Base-by-base conservation (phyloP, 2,329 filamentous ascomycete species). In the Exophiala aquamarina region DNA sequence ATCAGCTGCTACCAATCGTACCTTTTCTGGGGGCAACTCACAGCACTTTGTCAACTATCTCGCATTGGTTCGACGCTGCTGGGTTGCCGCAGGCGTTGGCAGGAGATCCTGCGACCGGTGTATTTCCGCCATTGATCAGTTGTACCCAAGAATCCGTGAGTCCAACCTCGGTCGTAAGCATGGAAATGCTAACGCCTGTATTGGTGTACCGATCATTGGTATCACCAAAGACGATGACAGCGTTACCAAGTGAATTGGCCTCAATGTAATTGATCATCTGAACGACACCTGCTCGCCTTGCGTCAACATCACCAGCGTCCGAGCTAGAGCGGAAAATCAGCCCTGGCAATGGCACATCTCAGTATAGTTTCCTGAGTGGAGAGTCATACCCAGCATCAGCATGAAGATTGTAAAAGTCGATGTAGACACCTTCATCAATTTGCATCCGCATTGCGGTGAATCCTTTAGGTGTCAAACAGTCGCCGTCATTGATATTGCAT, bases 391-490 rank as follows among this genome's bases (percentile, higher is more conserved):
- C 82, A 14, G 83, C 84, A 61, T 87, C 83, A 1, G 82, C 69
- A 61, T 87, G 83, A 5, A 86, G 59, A 61, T 87, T 86, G 69
- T 86, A 86, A 6, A 79, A 68, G 61, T 86, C 83, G 18, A 83
- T 64, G 50, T 77, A 83, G 6, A 80, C 73, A 13, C 75, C 75
- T 28, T 72, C 68, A 7, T 70, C 72, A 11, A 84, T 56, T 15
- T 71, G 65, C 32, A 77, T 64, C 10, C 81, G 76, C 81, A 86
- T 84, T 38, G 81, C 81, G 1, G 82, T 85, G 63, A 85, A 86
- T 11, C 83, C 83, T 64, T 87, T 87, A 17, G 82, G 83, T 1
- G 83, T 86, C 52, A 86, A 66, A 61, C 83, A 86, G 62, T 87
- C 83, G 1, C 63, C 58, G 0, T 72, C 73, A 0, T 76, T 79